phyloP scores from a whole-genome alignment of 2,329 filamentous ascomycete genomes.

The Microdochium nivale region DNA sequence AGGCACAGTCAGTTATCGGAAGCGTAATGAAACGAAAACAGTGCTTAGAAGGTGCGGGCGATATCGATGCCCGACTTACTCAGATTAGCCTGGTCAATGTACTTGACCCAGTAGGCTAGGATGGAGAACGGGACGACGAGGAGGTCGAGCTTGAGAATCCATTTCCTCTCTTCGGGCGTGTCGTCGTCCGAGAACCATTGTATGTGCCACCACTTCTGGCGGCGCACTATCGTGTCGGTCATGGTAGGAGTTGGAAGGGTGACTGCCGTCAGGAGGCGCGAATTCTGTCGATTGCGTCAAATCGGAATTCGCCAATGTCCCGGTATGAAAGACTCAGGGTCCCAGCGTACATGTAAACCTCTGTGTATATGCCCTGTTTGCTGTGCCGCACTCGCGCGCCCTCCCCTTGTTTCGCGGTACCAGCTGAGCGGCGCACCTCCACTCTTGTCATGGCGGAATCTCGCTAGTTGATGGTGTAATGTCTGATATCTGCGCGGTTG shows the following conservation, averaged over 20 bases:
- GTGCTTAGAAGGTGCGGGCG: no score
- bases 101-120: slow-evolving; percentile 12
- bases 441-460: not conserved
- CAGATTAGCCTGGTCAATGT: slow-evolving; percentile 11
- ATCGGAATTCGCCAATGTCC: not conserved
- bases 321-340: not conserved
- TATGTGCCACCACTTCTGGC: slow-evolving; percentile 6
- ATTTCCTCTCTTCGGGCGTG: slow-evolving; percentile 8
- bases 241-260: not conserved
- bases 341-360: not conserved
- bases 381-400: not conserved
- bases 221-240: not conserved
- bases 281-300: not conserved
- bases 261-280: not conserved
- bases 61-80: no score
- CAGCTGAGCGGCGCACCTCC: not conserved
- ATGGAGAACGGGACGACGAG: slow-evolving; percentile 12
- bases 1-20: no score
- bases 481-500: not conserved
- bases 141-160: slow-evolving; percentile 10
- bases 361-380: not conserved
- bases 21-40: no score
- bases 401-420: not conserved
- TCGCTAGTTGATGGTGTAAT: not conserved
- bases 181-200: slow-evolving; percentile 11